phyloP scores from a whole-genome alignment of 768 basidiomycete species.

The Kwoniella mangroviensis region DNA sequence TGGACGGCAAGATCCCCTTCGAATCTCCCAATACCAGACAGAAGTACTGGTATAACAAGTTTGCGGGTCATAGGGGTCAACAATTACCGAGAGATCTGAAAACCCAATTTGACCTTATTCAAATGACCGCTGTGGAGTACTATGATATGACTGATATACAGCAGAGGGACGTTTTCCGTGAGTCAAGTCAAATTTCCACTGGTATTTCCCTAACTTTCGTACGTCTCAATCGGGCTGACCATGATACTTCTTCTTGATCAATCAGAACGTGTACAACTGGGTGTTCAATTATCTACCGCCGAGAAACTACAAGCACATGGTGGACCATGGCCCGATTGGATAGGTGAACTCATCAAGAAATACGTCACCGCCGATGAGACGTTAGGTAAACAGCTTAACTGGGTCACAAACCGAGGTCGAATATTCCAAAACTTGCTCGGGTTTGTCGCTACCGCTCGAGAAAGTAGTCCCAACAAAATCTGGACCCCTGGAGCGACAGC shows the following conservation, averaged over 20 bases:
- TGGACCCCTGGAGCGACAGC: background rate
- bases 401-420: slow-evolving; percentile 72
- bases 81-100: slow-evolving; percentile 33
- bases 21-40: slow-evolving; percentile 31
- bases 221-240: too few species aligned
- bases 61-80: slow-evolving; percentile 17
- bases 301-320: slow-evolving; percentile 81
- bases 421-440: slow-evolving; percentile 77
- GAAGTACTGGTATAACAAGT: slow-evolving; percentile 34
- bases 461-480: background rate
- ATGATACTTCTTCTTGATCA: background rate
- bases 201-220: background rate
- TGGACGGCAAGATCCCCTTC: slow-evolving; percentile 48
- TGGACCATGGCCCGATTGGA: slow-evolving; percentile 73
- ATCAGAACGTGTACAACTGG: slow-evolving; percentile 71
- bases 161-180: slow-evolving; percentile 70
- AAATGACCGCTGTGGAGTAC: slow-evolving; percentile 66
- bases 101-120: slow-evolving; percentile 38
- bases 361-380: slow-evolving; percentile 69
- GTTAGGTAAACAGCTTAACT: slow-evolving; percentile 65
- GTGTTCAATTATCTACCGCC: slow-evolving; percentile 73
- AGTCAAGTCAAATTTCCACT: slow-evolving; percentile 14
- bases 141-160: slow-evolving; percentile 62
- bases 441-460: slow-evolving; percentile 61
- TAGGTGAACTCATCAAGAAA: slow-evolving; percentile 65